These are phyloP conservation scores for Tilletia setariae DNA, from an alignment of 1,284 basidiomycete genomes.

Conservation along the genomic window DNA sequence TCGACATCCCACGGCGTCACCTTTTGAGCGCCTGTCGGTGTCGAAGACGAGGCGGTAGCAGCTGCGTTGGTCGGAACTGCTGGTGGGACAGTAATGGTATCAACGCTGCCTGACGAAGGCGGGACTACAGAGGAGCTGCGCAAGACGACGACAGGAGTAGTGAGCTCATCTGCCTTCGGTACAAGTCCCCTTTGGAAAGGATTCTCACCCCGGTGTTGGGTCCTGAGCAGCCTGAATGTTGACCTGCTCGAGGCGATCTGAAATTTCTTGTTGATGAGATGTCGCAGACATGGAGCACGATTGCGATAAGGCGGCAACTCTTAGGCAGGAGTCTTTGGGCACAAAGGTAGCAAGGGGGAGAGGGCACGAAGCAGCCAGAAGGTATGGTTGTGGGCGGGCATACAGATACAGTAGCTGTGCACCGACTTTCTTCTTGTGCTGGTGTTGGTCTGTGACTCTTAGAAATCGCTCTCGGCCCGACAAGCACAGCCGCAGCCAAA, in stretches of 20 bases:
- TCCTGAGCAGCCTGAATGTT: conserved; percentile 13
- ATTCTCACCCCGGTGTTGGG: conserved; percentile 12
- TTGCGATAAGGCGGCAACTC: too few relatives aligned
- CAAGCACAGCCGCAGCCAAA: too few relatives aligned
- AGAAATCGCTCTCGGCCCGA: too few relatives aligned
- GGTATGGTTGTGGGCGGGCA: too few relatives aligned
- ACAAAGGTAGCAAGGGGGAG: too few relatives aligned
- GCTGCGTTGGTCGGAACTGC: not conserved
- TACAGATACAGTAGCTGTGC: too few relatives aligned
- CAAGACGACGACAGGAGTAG: not conserved
- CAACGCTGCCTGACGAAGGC: not conserved
- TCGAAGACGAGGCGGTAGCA: not conserved
- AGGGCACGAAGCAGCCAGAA: too few relatives aligned
- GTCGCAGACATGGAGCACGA: not conserved
- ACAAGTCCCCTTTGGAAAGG: not conserved
- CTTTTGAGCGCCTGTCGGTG: conserved; percentile 61
- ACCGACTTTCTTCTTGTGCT: too few relatives aligned
- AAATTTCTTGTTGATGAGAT: conserved; percentile 7
- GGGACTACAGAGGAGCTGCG: conserved; percentile 8
- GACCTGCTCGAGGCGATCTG: conserved; percentile 3
- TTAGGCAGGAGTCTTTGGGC: too few relatives aligned
- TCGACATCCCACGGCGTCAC: conserved; percentile 98
- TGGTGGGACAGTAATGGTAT: conserved; percentile 1
- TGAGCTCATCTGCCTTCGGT: not conserved
- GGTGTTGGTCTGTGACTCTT: too few relatives aligned